Conservation (phyloP, 805 yeast species). For the Candida dajiaensis region DNA sequence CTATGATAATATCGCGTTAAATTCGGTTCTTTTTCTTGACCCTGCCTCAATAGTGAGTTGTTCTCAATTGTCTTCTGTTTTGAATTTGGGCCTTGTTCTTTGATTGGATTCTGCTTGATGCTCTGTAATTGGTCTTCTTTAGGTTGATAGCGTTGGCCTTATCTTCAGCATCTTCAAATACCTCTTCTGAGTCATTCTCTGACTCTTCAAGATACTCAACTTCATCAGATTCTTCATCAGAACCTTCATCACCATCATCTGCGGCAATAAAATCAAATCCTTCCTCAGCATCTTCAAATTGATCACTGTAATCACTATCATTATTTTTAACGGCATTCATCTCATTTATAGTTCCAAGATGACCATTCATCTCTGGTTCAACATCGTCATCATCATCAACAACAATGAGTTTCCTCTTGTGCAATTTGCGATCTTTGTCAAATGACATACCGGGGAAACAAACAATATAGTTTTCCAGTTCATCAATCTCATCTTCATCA, state of each 20-base stretch:
- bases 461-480: constrained; percentile 17
- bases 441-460: constrained; percentile 35
- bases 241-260: constrained; percentile 16
- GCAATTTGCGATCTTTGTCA: constrained; percentile 12
- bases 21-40: no score
- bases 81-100: constrained; percentile 20
- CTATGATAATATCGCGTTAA: no score
- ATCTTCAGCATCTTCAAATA: constrained; percentile 16
- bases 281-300: constrained; percentile 7
- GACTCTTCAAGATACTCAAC: constrained; percentile 4
- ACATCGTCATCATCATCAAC: constrained; percentile 20
- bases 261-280: constrained; percentile 19
- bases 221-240: constrained; percentile 12
- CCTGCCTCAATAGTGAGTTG: not conserved
- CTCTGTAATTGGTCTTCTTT: constrained; percentile 12
- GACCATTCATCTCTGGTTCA: not conserved
- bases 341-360: not conserved
- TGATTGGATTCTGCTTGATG: constrained; percentile 18
- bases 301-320: constrained; percentile 4
- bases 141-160: constrained; percentile 17
- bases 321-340: constrained; percentile 3
- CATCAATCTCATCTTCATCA: constrained; percentile 17
- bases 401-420: constrained; percentile 20
- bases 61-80: constrained; percentile 18
- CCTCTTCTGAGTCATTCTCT: constrained; percentile 12